A percentile compares a stretch with the other conserved stretches of the same genome.
These are phyloP conservation scores for Polyplosphaeria fusca DNA, from an alignment of 495 filamentous ascomycete genomes.

Conservation along the genomic window DNA sequence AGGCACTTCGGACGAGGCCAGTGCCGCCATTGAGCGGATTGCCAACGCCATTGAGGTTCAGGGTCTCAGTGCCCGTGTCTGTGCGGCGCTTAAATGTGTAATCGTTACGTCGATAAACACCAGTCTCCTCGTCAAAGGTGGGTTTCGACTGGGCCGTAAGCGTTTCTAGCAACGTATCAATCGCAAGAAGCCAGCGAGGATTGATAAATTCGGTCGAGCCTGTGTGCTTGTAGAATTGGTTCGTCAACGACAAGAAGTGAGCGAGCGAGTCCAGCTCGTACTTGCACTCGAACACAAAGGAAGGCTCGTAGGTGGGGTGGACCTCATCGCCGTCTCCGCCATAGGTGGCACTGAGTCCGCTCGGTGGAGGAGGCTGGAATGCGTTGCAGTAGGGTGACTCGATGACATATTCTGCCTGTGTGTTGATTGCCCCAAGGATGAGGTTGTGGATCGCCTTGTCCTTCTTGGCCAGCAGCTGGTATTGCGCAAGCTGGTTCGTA, in stretches of 20 bases:
- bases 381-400: slow-evolving; percentile 96
- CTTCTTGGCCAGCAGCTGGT: slow-evolving; percentile 77
- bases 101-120: slow-evolving; percentile 62
- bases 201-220: slow-evolving; percentile 74
- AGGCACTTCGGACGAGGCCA: slow-evolving; percentile 84
- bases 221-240: slow-evolving; percentile 80
- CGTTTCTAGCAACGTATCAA: slow-evolving; percentile 68
- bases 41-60: slow-evolving; percentile 75
- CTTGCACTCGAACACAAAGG: slow-evolving; percentile 94
- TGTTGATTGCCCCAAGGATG: slow-evolving; percentile 93
- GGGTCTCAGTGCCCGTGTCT: slow-evolving; percentile 81
- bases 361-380: slow-evolving; percentile 89
- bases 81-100: slow-evolving; percentile 87
- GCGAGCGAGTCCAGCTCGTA: slow-evolving; percentile 97
- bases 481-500: slow-evolving; percentile 89
- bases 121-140: slow-evolving; percentile 69
- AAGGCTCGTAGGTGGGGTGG: slow-evolving; percentile 79
- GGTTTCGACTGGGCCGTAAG: slow-evolving; percentile 74
- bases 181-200: slow-evolving; percentile 72
- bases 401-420: slow-evolving; percentile 91
- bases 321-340: slow-evolving; percentile 81
- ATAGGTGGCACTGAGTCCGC: slow-evolving; percentile 61
- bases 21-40: slow-evolving; percentile 87
- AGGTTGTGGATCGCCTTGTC: slow-evolving; percentile 72
- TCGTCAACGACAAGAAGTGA: slow-evolving; percentile 80